Evolutionary conservation across 257 asterid species (phyloP), one percentile per base, ranked within the genome.

Genomic region (Salvia miltiorrhiza): DNA sequence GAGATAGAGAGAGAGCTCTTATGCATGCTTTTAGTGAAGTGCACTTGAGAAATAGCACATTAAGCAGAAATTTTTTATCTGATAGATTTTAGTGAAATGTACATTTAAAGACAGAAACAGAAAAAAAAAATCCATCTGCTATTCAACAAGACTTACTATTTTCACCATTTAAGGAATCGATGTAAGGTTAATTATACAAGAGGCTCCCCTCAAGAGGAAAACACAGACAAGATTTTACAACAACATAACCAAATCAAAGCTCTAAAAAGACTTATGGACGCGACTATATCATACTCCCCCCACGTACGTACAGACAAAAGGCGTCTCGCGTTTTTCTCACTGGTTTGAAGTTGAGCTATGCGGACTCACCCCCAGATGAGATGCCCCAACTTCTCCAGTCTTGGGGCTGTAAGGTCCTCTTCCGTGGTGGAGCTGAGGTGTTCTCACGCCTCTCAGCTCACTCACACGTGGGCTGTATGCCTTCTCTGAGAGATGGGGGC

Each of bases 401-500:
- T 67, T 85, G 1, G 96, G 96, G 63, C 90, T 89, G 23, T 60
- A 71, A 50, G 69, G 37, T 20, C 85, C 88, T 64, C 83, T 72
- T 39, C 78, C 82, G 0, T 60, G 72, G 0, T 60, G 72, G 11
- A 81, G 49, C 17, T 52, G 77, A 9, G 89, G 84, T 28, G 79
- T 74, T 24, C 39, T 72, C 23, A 67, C 83, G 43, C 83, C 83
- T 77, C 91, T 78, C 14, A 88, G 86, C 60, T 84, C 88, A 50
- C 66, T 82, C 8, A 92, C 70, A 5, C 86, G 81, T 0, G 96
- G 96, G 50, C 95, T 87, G 49, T 73, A 79, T 12, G 84, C 83
- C 66, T 69, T 83, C 71, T 78, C 93, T 3, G 86, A 71, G 3
- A 77, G 23, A n/a, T 79, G 85, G 0, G 97, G 97, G 78, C 97